Evolutionary conservation across 208 protist genomes (phyloP).

Genomic region (Trypanosoma theileri): DNA sequence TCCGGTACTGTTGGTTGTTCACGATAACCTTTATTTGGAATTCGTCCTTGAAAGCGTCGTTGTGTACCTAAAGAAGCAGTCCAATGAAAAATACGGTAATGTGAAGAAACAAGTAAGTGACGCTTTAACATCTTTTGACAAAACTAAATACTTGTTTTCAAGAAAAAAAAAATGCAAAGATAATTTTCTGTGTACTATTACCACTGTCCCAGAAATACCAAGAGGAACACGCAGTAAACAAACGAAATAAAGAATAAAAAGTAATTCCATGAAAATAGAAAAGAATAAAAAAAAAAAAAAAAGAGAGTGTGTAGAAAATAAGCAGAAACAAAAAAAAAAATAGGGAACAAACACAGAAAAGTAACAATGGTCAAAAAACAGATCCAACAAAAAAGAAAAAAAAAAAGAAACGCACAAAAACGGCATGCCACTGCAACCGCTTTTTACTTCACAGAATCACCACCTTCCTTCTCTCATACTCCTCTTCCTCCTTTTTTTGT

Average conservation of each 20-base stretch:
- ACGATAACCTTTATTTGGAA: conserved; percentile 85
- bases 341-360: background rate
- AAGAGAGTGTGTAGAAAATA: background rate
- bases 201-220: too few relatives aligned
- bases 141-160: too few relatives aligned
- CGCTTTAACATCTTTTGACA: background rate
- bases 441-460: too few relatives aligned
- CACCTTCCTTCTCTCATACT: too few relatives aligned
- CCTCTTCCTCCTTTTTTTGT: background rate
- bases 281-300: background rate
- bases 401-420: conserved; percentile 6
- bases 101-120: background rate
- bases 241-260: background rate
- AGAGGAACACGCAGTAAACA: background rate
- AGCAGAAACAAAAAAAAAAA: conserved; percentile 1
- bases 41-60: conserved; percentile 32
- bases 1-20: conserved; percentile 69
- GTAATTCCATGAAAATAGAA: background rate
- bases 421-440: background rate
- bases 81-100: background rate
- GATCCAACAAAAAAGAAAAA: background rate
- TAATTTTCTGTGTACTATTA: too few relatives aligned
- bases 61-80: conserved; percentile 7
- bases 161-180: too few relatives aligned
- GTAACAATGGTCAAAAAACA: background rate